Percentiles rank a stretch among this genome's conserved stretches.
phyloP scores from a whole-genome alignment of 2,329 filamentous ascomycete genomes.

The Fusarium cicatricum region DNA sequence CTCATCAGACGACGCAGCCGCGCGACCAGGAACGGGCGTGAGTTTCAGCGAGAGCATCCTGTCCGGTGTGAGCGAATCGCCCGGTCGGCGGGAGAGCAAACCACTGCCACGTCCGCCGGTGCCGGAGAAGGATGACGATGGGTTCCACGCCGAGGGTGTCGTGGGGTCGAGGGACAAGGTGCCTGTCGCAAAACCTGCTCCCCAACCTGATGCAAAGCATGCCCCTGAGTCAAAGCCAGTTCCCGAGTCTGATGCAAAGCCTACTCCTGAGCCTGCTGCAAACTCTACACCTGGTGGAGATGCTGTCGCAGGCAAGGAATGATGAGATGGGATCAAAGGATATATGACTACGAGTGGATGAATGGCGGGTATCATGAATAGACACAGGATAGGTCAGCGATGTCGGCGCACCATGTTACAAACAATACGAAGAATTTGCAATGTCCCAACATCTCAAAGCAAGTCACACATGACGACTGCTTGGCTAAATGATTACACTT shows the following conservation, averaged over 20 bases:
- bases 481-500: not conserved
- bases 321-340: not conserved
- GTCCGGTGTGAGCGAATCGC: conserved; percentile 48
- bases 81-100: conserved; percentile 32
- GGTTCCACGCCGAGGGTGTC: conserved; percentile 41
- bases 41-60: conserved; percentile 58
- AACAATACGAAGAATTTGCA: not conserved
- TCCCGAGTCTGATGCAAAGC: too few relatives aligned
- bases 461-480: not conserved
- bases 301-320: conserved; percentile 18
- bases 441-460: conserved; percentile 1
- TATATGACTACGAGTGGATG: not conserved
- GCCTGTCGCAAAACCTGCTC: conserved; percentile 11
- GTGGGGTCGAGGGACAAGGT: conserved; percentile 36
- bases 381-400: conserved; percentile 16
- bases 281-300: not conserved
- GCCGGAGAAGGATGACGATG: conserved; percentile 33
- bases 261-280: too few relatives aligned
- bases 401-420: conserved; percentile 1
- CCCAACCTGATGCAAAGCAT: not conserved
- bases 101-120: conserved; percentile 19
- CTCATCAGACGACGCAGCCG: conserved; percentile 42
- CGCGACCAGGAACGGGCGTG: conserved; percentile 49
- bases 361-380: conserved; percentile 7
- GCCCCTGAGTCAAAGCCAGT: too few relatives aligned